Conservation (phyloP, 1,284 basidiomycete genomes). For the Quambalaria eucalypti region DNA sequence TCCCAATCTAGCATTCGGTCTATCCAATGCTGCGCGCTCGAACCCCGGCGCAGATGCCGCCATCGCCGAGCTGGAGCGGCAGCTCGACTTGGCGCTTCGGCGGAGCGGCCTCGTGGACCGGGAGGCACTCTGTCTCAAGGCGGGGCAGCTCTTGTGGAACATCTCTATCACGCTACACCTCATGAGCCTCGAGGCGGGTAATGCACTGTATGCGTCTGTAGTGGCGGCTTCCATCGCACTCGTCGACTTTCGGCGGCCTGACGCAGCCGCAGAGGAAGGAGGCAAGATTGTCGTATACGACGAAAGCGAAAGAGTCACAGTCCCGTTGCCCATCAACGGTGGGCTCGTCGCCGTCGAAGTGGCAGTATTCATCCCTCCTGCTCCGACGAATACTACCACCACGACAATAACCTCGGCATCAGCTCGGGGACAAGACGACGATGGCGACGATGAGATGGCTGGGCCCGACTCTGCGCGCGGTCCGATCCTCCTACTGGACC, state of each 20-base stretch:
- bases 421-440: background rate
- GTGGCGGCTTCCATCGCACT: background rate
- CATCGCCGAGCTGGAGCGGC: background rate
- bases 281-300: background rate
- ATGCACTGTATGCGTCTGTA: background rate
- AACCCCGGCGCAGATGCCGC: background rate
- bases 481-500: background rate
- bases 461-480: background rate
- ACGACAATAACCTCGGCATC: background rate
- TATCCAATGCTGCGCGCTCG: background rate
- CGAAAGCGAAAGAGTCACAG: background rate
- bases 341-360: background rate
- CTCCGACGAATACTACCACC: background rate
- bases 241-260: background rate
- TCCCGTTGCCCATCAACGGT: background rate
- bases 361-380: background rate
- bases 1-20: background rate
- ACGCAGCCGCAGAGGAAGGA: background rate
- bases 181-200: background rate
- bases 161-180: background rate
- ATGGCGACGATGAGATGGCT: background rate
- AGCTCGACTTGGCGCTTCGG: background rate
- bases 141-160: background rate
- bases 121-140: constrained; percentile 1
- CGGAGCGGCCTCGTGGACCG: background rate